These are phyloP conservation scores for Nicotiana otophora DNA, from an alignment of 257 asterid genomes.

Conservation along the genomic window DNA sequence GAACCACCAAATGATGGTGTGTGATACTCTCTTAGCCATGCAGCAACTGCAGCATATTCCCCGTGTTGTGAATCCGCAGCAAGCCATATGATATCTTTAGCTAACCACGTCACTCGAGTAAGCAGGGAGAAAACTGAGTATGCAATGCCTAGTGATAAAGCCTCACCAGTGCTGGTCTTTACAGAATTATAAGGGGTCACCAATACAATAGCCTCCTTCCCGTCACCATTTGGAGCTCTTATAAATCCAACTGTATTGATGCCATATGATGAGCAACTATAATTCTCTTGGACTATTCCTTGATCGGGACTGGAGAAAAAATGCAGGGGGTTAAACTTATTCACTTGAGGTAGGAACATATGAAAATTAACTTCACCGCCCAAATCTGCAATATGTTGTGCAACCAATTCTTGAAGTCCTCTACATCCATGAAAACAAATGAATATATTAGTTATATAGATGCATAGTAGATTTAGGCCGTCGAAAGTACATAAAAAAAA, in stretches of 20 bases:
- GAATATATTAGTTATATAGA: not conserved
- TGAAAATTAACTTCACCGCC: conserved; percentile 91
- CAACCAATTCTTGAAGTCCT: conserved; percentile 59
- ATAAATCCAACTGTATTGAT: conserved; percentile 76
- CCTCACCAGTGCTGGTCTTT: conserved; percentile 56
- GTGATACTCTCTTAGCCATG: conserved; percentile 87
- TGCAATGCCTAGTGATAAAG: conserved; percentile 79
- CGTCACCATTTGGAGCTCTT: conserved; percentile 95
- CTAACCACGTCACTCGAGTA: conserved; percentile 85
- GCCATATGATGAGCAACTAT: conserved; percentile 59
- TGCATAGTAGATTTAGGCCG: not conserved
- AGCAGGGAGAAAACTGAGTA: conserved; percentile 84
- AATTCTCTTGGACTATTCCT: conserved; percentile 43
- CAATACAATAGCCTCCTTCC: conserved; percentile 91
- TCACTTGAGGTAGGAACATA: conserved; percentile 52
- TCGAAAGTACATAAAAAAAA: not conserved
- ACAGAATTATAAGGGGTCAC: conserved; percentile 85
- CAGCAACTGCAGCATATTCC: conserved; percentile 79
- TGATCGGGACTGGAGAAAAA: conserved; percentile 72
- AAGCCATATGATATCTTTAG: conserved; percentile 95
- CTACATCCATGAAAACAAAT: conserved; percentile 35
- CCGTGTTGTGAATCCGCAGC: conserved; percentile 88
- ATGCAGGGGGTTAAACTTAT: conserved; percentile 61
- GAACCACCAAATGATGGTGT: conserved; percentile 54
- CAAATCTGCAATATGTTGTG: conserved; percentile 51